These are phyloP conservation scores for Metarhizium humberi DNA, from an alignment of 2,329 filamentous ascomycete species.

Conservation along the genomic window DNA sequence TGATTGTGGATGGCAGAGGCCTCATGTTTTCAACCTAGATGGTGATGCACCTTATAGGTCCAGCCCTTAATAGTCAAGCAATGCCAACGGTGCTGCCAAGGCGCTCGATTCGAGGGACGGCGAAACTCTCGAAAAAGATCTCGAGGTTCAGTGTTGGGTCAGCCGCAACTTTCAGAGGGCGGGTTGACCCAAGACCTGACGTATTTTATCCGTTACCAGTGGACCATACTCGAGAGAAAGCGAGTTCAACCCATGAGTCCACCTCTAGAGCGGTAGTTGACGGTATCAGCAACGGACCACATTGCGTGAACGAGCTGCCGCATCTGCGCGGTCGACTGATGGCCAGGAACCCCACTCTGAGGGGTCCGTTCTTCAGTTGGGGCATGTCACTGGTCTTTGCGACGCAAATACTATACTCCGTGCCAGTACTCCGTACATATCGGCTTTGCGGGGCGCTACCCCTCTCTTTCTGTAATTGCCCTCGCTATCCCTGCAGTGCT, in stretches of 20 bases:
- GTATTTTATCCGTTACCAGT: not conserved
- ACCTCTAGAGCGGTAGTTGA: no score
- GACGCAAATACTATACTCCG: not conserved
- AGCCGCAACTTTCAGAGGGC: not conserved
- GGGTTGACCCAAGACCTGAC: not conserved
- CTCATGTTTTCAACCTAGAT: not conserved
- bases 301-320: no score
- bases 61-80: not conserved
- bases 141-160: not conserved
- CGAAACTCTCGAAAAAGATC: not conserved
- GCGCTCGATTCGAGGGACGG: not conserved
- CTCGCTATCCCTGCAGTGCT: not conserved
- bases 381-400: not conserved
- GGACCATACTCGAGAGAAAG: not conserved
- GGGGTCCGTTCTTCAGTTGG: not conserved
- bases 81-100: no score
- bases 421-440: not conserved
- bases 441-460: constrained; percentile 2
- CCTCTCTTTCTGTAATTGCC: constrained; percentile 2
- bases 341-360: not conserved
- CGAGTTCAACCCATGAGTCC: no score
- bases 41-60: not conserved
- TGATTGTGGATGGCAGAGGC: not conserved
- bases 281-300: no score
- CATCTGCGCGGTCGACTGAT: no score